A percentile compares a stretch with the other conserved stretches of the same genome.
Conservation (phyloP, 2,329 filamentous ascomycete genomes). For the Hymenoscyphus salicellus region DNA sequence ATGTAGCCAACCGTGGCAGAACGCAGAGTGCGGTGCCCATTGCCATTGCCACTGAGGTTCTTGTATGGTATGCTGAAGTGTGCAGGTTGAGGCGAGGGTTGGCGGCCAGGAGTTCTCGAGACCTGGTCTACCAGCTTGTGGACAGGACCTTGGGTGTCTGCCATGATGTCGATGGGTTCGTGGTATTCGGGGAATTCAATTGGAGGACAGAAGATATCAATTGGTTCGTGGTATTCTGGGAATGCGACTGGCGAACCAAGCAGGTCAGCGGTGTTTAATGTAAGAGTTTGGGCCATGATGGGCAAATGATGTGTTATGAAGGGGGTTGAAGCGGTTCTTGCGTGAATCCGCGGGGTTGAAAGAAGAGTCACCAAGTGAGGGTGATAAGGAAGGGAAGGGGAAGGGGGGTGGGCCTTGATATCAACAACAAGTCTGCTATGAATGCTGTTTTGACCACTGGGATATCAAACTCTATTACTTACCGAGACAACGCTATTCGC, state of each 20-base stretch:
- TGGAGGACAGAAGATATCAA: constrained; percentile 11
- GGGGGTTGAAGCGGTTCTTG: neutral
- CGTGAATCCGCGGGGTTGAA: neutral
- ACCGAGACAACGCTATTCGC: neutral
- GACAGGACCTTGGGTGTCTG: constrained; percentile 19
- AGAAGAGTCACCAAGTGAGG: neutral
- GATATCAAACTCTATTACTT: neutral
- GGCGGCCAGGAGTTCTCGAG: constrained; percentile 30
- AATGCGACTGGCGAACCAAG: constrained; percentile 22
- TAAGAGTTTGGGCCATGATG: constrained; percentile 26
- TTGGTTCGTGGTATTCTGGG: constrained; percentile 23
- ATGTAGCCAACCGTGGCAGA: constrained; percentile 93
- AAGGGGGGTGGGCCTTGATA: neutral
- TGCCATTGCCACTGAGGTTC: constrained; percentile 46
- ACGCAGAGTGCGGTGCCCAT: constrained; percentile 70
- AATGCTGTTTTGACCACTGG: neutral
- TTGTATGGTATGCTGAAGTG: constrained; percentile 68
- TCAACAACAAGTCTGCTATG: neutral
- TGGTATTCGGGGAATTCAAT: constrained; percentile 18
- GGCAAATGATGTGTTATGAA: neutral
- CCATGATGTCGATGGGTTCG: constrained; percentile 26
- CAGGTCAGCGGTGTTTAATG: constrained; percentile 28
- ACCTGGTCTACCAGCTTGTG: constrained; percentile 30
- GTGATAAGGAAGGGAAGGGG: neutral
- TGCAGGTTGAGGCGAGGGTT: constrained; percentile 81